Base-by-base conservation (phyloP, 169 alveolate species). In the Ichthyophthirius multifiliis region DNA sequence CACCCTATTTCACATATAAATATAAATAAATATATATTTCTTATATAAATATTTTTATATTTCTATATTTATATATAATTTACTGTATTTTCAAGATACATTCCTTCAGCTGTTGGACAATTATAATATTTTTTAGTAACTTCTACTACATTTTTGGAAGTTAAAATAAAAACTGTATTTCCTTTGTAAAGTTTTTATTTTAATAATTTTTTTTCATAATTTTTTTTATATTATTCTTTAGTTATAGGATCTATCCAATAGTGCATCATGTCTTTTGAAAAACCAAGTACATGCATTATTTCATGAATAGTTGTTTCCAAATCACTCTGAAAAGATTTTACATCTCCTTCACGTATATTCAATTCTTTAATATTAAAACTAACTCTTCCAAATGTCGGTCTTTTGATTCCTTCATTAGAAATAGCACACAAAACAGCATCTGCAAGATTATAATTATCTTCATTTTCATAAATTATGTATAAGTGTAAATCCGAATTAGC, bases 51-150 rank as follows among this genome's bases (percentile, higher is more conserved):
- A n/a, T n/a, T n/a, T n/a, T n/a, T n/a, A n/a, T n/a, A n/a, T n/a
- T n/a, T n/a, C n/a, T n/a, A n/a, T n/a, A 41, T 41, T 9, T 41
- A 9, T 9, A 13, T 9, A 41, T 32, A 3, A 47, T 20, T 47
- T 47, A 55, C 90, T 16, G 48, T 32, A 46, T 89, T 62, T 85
- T 89, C 94, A 34, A 85, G 37, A 27, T 71, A 74, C 18, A 85
- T 73, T 30, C 92, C 94, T 32, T 23, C 41, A 12, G 83, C 9
- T 37, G 47, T 35, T 0, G 67, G 37, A 43, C 94, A 89, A 20
- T 34, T 62, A 37, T 76, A 85, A 55, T 83, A 75, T 23, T 81
- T 65, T 75, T 75, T 74, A 1, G 90, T 85, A 16, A 13, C 10
- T 23, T 34, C 81, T 18, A 79, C n/a, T 4, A 89, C 89, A 46